Base-by-base conservation (phyloP, 179 eudicot genomes). In the Pouteria campechiana region DNA sequence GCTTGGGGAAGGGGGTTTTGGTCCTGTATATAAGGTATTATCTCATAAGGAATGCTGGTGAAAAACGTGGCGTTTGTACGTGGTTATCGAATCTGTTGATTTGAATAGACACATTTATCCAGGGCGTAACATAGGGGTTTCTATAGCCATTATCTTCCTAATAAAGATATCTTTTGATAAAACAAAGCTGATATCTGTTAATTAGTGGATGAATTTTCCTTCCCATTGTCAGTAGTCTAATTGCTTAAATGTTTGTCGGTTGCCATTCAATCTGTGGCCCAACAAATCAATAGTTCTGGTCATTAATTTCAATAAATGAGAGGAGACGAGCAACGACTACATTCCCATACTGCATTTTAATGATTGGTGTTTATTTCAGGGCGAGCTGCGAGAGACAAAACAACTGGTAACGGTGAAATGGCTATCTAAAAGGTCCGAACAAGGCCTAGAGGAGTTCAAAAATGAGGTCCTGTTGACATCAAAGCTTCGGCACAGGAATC, bases 401-500 rank as follows among this genome's bases (percentile, higher is more conserved):
- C 57, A 63, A 25, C 69, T 46, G 13, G 49, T 67, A 46, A 77
- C 84, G 20, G 76, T 77, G 6, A 73, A 77, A 50, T 56, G 84
- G 32, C 67, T 77, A 8, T 73, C 84, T 7, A 54, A 29, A 54
- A 50, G 39, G 21, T 77, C 79, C 0, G 70, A 69, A n/a, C 84
- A 73, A 55, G 84, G 84, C 11, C 12, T 44, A 25, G 64, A 68
- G 53, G 78, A 75, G 57, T 72, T 75, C 32, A 67, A 58, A 63
- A 77, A 73, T 54, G 76, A 73, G 53, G 61, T 67, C 0, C 41
- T 15, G 25, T 28, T 73, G 27, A 73, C 73, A 25, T 70, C 84
- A 1, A 63, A 67, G 41, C 74, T 77, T 46, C 84, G 73, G 29
- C 84, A 77, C 29, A 58, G 76, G 10, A 77, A 77, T 64, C 67